phyloP scores from a whole-genome alignment of 179 eudicot genomes.

The Gypsophila paniculata region DNA sequence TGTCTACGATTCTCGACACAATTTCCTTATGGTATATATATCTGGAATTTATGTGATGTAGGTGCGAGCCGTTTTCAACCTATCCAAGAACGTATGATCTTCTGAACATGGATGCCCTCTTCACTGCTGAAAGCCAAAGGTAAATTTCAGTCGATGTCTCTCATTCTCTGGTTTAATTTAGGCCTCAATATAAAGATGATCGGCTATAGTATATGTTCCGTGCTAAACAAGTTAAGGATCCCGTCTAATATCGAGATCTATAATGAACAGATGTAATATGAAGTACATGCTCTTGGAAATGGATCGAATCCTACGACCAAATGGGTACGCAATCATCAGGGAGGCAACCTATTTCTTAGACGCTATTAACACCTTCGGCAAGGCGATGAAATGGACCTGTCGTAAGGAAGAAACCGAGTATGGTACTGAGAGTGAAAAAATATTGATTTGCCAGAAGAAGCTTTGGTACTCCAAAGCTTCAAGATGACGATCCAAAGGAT shows the following conservation, averaged over 20 bases:
- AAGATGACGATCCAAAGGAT: conserved; percentile 26
- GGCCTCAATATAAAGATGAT: background rate
- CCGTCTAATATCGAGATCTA: conserved; percentile 5
- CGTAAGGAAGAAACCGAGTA: conserved; percentile 63
- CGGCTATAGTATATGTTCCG: background rate
- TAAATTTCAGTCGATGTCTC: conserved; percentile 17
- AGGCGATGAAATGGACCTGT: conserved; percentile 76
- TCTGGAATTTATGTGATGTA: conserved; percentile 15
- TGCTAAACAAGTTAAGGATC: background rate
- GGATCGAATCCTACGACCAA: conserved; percentile 79
- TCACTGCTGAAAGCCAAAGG: conserved; percentile 88
- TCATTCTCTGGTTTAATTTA: background rate
- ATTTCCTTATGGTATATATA: background rate
- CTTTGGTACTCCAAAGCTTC: conserved; percentile 64
- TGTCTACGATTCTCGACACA: background rate
- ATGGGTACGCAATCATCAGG: conserved; percentile 57
- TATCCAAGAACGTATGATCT: conserved; percentile 90
- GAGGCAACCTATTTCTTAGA: conserved; percentile 58
- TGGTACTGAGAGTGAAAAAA: conserved; percentile 52
- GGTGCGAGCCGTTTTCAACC: conserved; percentile 97
- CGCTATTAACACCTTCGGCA: conserved; percentile 46
- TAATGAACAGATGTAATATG: conserved; percentile 63
- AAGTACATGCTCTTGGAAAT: conserved; percentile 73
- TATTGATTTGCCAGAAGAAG: conserved; percentile 73
- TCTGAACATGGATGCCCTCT: conserved; percentile 68